Base-by-base conservation (phyloP, 2,329 filamentous ascomycete species). In the Albifimbria verrucaria region DNA sequence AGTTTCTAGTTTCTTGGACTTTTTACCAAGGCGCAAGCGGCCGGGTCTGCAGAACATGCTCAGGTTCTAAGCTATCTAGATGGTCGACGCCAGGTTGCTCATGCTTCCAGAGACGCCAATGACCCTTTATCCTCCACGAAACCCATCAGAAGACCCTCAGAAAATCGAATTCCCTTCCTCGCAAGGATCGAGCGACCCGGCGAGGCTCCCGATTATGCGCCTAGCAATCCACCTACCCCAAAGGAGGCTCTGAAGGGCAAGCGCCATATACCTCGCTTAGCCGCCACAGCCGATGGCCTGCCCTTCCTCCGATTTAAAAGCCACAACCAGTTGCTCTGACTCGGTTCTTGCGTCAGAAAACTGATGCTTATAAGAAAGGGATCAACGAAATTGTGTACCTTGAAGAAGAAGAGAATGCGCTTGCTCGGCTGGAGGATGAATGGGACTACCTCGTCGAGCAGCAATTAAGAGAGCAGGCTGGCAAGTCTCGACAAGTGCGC, bases 251-350 rank as follows among this genome's bases (percentile, higher is more conserved):
- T 89, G 2, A 28, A 36, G 6, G 57, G 63, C 21, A 59, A 63
- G 20, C 60, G 58, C 18, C 64, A 79, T 45, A 75, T 90, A 2
- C 89, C 89, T 1, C 71, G 72, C 1, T 64, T 90, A 1, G 66
- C 64, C 36, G 72, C 79, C 26, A 77, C 80, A 4, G 76, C 84
- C 2, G 74, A 77, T 41, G 77, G 76, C 23, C 68, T 85, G 22
- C 82, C 87, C 1, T 87, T 92, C 62, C 67, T 93, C 24, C 82
- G 89, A 69, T 87, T 44, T 77, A 73, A 56, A 89, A 88, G 66
- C 85, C 85, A 4, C 86, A 92, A 66, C 79, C 86, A 2, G 64
- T 65, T 1, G 68, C 70, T n/a, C 68, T 92, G 20, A 80, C 77
- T n/a, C 71, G n/a, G n/a, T n/a, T n/a, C n/a, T n/a, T n/a, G n/a